Evolutionary conservation across 495 filamentous ascomycete genomes (phyloP).

Genomic region (Evernia prunastri): DNA sequence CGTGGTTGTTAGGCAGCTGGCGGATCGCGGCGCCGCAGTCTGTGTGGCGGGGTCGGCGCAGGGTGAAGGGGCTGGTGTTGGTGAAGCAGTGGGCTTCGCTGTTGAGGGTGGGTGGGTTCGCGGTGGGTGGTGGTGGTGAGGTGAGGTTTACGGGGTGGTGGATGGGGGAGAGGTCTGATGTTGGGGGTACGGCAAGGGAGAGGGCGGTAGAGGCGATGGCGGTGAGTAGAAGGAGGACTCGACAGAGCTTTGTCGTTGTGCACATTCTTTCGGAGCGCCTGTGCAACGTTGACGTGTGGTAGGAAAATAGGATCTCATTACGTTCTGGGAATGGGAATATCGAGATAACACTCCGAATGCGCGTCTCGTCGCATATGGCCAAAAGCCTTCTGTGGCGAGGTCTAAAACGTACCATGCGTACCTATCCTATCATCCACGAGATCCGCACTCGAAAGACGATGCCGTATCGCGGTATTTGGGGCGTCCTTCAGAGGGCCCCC

Average conservation of each 20-base stretch:
- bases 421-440: background rate
- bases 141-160: slow-evolving; percentile 1
- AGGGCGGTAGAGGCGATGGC: background rate
- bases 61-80: background rate
- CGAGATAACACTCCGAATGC: background rate
- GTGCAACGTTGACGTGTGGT: background rate
- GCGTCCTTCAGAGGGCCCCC: background rate
- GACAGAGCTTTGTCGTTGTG: background rate
- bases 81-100: background rate
- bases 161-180: background rate
- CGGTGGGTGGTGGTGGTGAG: background rate
- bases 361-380: background rate
- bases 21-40: slow-evolving; percentile 4
- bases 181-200: background rate
- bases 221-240: background rate
- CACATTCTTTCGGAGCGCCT: background rate
- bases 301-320: background rate
- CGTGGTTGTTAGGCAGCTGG: background rate
- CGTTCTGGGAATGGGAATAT: background rate
- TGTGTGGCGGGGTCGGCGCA: background rate
- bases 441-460: background rate
- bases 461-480: background rate
- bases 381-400: background rate
- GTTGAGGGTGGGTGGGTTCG: background rate
- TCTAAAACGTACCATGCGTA: background rate